Conservation (phyloP, 257 asterid genomes). For the Solanum okadae region DNA sequence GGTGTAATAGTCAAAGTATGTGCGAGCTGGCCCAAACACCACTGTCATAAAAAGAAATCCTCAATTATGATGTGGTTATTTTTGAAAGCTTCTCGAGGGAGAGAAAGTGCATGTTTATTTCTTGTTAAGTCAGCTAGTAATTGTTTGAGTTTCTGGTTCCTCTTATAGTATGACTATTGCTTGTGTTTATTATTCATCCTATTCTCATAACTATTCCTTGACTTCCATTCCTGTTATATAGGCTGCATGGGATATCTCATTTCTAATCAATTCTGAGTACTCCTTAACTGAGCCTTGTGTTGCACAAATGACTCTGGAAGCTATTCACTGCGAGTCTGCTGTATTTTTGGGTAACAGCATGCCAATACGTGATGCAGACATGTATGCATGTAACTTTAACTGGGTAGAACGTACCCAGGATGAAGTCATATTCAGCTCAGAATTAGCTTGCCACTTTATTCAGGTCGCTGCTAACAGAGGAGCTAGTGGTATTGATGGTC, state of each 20-base stretch:
- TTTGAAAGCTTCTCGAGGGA: background rate
- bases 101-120: background rate
- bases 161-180: background rate
- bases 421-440: slow-evolving; percentile 37
- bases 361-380: slow-evolving; percentile 96
- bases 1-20: background rate
- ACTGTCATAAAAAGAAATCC: background rate
- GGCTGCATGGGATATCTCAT: slow-evolving; percentile 81
- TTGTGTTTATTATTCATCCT: background rate
- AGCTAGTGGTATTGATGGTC: slow-evolving; percentile 97
- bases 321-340: slow-evolving; percentile 65
- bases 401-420: slow-evolving; percentile 41
- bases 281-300: slow-evolving; percentile 89
- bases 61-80: background rate
- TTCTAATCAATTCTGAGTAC: slow-evolving; percentile 52
- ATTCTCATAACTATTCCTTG: background rate
- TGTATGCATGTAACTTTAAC: slow-evolving; percentile 61
- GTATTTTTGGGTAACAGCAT: slow-evolving; percentile 94
- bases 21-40: background rate
- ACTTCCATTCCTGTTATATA: slow-evolving; percentile 16
- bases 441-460: slow-evolving; percentile 64
- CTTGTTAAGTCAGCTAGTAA: background rate
- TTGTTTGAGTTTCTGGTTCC: background rate
- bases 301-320: slow-evolving; percentile 60
- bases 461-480: slow-evolving; percentile 88